Evolutionary conservation across 306 rosid species (phyloP).

Genomic region (Corylus heterophylla): DNA sequence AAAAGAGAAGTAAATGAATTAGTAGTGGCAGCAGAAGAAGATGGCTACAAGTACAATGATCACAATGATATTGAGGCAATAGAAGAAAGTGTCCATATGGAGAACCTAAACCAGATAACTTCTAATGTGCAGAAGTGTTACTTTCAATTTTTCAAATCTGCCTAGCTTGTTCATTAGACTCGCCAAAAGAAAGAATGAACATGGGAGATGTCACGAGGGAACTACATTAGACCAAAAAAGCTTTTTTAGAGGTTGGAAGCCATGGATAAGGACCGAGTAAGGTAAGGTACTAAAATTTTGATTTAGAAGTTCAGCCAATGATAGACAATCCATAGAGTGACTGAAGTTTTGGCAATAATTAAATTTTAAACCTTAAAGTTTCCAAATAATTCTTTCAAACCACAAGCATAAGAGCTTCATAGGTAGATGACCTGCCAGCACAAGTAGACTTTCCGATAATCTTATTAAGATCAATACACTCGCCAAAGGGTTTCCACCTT

Average conservation of each 20-base stretch:
- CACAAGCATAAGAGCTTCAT: no score
- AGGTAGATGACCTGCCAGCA: no score
- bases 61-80: background rate
- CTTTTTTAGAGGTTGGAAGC: background rate
- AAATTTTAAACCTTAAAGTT: no score
- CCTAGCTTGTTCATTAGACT: conserved; percentile 32
- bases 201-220: conserved; percentile 28
- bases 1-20: conserved; percentile 6
- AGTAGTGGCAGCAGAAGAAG: background rate
- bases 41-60: no score
- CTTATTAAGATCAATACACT: no score
- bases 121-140: conserved; percentile 17
- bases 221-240: conserved; percentile 16
- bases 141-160: conserved; percentile 19
- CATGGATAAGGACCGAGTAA: background rate
- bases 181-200: conserved; percentile 31
- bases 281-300: background rate
- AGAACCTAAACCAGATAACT: conserved; percentile 1
- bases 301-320: no score
- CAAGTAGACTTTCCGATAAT: no score
- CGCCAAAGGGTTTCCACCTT: no score
- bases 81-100: background rate
- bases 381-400: no score
- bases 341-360: no score
- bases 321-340: no score